A percentile compares a stretch with the other conserved stretches of the same genome.
These are phyloP conservation scores for Blastobotrys attinorum DNA, from an alignment of 805 yeast species.

Conservation along the genomic window DNA sequence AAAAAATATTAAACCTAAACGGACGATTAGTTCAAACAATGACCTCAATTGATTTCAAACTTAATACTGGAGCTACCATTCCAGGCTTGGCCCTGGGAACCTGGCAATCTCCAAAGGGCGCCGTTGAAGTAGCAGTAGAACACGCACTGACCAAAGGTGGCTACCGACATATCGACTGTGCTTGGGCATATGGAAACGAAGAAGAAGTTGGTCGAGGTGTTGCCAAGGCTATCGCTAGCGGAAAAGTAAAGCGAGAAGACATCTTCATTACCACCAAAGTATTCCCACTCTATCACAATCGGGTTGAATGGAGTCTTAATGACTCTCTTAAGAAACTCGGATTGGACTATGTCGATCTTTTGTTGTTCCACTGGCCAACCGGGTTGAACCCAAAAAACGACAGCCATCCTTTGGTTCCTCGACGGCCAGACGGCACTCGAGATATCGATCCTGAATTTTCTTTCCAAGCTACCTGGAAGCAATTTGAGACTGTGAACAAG, in stretches of 20 bases:
- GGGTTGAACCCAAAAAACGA: slow-evolving; percentile 37
- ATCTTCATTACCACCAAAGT: slow-evolving; percentile 67
- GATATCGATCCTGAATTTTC: slow-evolving; percentile 7
- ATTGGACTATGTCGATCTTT: slow-evolving; percentile 69
- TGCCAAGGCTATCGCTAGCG: slow-evolving; percentile 38
- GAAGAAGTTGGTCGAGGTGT: slow-evolving; percentile 43
- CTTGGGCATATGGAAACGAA: slow-evolving; percentile 62
- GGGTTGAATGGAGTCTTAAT: slow-evolving; percentile 46
- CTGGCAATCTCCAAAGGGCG: slow-evolving; percentile 52
- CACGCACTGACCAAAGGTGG: slow-evolving; percentile 51
- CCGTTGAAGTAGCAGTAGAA: slow-evolving; percentile 47
- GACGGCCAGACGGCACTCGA: slow-evolving; percentile 22
- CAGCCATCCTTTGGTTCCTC: slow-evolving; percentile 34
- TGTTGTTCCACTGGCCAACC: slow-evolving; percentile 79
- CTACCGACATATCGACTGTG: slow-evolving; percentile 73
- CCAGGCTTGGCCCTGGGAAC: slow-evolving; percentile 73
- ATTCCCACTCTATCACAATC: slow-evolving; percentile 29
- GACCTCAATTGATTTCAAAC: slow-evolving; percentile 9
- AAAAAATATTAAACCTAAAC: neutral
- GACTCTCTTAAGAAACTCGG: slow-evolving; percentile 55
- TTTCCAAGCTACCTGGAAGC: slow-evolving; percentile 48
- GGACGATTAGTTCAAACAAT: slow-evolving; percentile 1
- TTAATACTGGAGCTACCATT: slow-evolving; percentile 54
- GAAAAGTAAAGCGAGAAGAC: slow-evolving; percentile 50
- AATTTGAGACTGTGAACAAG: slow-evolving; percentile 50